Percentiles rank a stretch among this genome's conserved stretches.
Conservation (phyloP, 257 asterid genomes). For the Solanum chaucha region DNA sequence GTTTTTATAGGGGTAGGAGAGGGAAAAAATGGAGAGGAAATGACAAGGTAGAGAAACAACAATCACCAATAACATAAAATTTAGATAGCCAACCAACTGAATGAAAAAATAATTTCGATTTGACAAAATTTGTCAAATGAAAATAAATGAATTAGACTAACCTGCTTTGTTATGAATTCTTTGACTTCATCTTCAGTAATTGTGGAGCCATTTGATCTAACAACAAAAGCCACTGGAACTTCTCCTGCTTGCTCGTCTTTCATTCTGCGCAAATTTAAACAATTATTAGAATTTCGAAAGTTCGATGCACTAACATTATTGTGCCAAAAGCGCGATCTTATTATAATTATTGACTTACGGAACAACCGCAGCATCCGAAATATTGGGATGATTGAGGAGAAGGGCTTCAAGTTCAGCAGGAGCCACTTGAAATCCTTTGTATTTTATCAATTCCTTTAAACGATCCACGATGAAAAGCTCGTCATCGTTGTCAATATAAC, state of each 20-base stretch:
- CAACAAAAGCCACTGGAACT: conserved; percentile 89
- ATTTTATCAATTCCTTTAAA: conserved; percentile 66
- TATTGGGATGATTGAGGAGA: conserved; percentile 49
- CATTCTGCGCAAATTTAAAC: conserved; percentile 35
- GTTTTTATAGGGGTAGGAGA: neutral
- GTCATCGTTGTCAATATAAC: conserved; percentile 67
- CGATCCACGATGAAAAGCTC: conserved; percentile 92
- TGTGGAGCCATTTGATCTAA: conserved; percentile 38
- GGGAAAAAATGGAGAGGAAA: neutral
- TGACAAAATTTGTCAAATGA: neutral
- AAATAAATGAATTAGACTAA: neutral
- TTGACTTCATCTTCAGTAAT: conserved; percentile 68
- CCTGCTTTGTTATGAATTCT: conserved; percentile 64
- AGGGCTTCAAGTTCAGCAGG: conserved; percentile 94
- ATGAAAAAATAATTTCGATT: no score
- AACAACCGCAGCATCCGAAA: conserved; percentile 80
- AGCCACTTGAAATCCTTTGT: conserved; percentile 90
- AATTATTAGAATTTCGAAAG: neutral
- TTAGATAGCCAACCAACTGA: no score
- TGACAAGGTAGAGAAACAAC: no score
- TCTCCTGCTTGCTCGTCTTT: conserved; percentile 81
- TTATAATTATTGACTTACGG: conserved; percentile 32
- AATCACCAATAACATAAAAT: no score
- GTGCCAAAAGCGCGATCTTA: neutral
- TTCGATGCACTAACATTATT: neutral